A percentile compares a stretch with the other conserved stretches of the same genome.
phyloP scores from a whole-genome alignment of 257 asterid species.

The Solanum bulbocastanum region DNA sequence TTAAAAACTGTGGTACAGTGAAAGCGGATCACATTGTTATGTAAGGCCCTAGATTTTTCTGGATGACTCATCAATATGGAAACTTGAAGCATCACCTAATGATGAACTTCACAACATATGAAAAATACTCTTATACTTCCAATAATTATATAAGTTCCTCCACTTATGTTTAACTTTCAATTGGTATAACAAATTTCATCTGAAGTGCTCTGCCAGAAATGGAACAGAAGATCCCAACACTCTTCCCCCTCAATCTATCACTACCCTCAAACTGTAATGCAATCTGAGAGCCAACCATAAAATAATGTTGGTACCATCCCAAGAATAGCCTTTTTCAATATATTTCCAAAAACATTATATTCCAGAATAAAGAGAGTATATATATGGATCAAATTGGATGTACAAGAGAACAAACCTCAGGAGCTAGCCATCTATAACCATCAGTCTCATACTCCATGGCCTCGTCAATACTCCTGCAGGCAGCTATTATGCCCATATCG shows the following conservation, averaged over 20 bases:
- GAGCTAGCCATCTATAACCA: constrained; percentile 98
- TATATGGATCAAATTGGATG: not conserved
- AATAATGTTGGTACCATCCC: not conserved
- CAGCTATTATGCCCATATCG: constrained; percentile 85
- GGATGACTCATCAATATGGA: not conserved
- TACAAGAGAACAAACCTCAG: constrained; percentile 61
- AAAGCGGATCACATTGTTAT: not conserved
- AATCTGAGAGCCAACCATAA: not conserved
- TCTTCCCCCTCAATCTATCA: not conserved
- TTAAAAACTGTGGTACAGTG: not conserved
- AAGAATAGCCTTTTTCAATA: not conserved
- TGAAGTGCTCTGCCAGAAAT: not conserved
- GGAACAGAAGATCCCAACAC: not conserved
- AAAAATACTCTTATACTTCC: not conserved
- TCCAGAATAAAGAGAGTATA: not conserved
- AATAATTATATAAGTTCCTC: not conserved
- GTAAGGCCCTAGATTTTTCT: not conserved
- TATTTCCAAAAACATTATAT: not conserved
- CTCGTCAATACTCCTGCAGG: constrained; percentile 80
- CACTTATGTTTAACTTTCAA: not conserved
- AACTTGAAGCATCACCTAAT: not conserved
- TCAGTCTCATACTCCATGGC: constrained; percentile 97
- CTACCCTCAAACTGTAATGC: not conserved
- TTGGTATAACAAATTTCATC: not conserved
- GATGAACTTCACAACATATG: not conserved